Percentiles rank a stretch among this genome's conserved stretches.
These are phyloP conservation scores for Austroboletus festivus DNA, from an alignment of 768 basidiomycete species.

Conservation along the genomic window DNA sequence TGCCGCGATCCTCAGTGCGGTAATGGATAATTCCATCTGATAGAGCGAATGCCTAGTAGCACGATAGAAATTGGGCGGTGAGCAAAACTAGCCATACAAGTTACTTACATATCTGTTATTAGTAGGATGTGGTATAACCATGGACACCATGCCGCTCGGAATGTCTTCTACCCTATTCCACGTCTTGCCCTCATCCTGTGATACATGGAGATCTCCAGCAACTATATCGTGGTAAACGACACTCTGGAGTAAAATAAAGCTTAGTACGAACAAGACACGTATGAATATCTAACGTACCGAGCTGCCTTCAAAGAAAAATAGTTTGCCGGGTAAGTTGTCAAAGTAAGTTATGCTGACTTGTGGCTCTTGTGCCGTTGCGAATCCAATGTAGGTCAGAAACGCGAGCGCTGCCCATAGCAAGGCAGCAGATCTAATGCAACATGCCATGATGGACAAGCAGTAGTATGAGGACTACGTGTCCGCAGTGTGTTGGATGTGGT, in stretches of 20 bases:
- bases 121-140: conserved; percentile 86
- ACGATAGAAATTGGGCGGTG: neutral
- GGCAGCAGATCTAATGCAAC: conserved; percentile 26
- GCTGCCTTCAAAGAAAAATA: conserved; percentile 95
- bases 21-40: conserved; percentile 77
- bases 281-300: conserved; percentile 53
- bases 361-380: conserved; percentile 42
- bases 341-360: conserved; percentile 52
- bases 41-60: conserved; percentile 77
- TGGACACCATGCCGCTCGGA: conserved; percentile 53
- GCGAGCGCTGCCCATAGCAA: conserved; percentile 25
- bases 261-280: neutral
- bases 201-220: conserved; percentile 69
- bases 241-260: conserved; percentile 33
- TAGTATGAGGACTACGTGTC: conserved; percentile 13
- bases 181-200: conserved; percentile 81
- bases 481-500: conserved; percentile 5
- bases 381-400: conserved; percentile 21
- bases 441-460: conserved; percentile 26
- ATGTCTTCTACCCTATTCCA: conserved; percentile 54
- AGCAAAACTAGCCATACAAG: neutral
- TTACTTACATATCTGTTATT: conserved; percentile 67
- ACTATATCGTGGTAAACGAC: conserved; percentile 81
- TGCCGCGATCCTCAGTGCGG: conserved; percentile 83
- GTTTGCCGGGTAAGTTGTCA: conserved; percentile 64